Conservation (phyloP, 257 asterid genomes). For the Jasminum sambac region DNA sequence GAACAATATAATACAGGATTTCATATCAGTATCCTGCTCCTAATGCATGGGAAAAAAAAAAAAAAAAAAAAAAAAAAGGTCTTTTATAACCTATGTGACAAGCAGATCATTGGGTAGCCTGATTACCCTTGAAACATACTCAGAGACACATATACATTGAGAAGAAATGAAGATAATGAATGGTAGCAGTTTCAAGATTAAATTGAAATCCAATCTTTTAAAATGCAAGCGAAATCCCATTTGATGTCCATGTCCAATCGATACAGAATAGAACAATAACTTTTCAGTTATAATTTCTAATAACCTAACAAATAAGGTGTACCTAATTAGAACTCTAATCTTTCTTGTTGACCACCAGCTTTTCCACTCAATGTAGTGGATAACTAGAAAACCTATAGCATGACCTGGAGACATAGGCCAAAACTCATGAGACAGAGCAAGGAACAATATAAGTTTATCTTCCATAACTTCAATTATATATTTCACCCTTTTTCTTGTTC, state of each 20-base stretch:
- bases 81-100: not conserved
- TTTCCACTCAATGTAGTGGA: not conserved
- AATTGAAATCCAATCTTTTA: not conserved
- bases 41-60: not conserved
- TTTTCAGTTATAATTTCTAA: not conserved
- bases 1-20: constrained; percentile 20
- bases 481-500: not conserved
- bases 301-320: not conserved
- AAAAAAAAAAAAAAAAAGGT: not conserved
- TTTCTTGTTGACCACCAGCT: not conserved
- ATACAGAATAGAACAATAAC: not conserved
- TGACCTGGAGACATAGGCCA: not conserved
- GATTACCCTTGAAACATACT: not conserved
- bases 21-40: constrained; percentile 2
- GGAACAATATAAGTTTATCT: not conserved
- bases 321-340: not conserved
- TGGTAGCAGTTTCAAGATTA: not conserved
- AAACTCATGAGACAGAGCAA: not conserved
- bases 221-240: not conserved
- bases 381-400: not conserved
- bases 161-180: not conserved
- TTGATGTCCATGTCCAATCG: not conserved
- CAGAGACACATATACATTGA: not conserved
- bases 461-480: not conserved
- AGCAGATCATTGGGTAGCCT: constrained; percentile 13